Base-by-base conservation (phyloP, 371 early-diverging fungal genomes). In the Haplosporangium sp. region DNA sequence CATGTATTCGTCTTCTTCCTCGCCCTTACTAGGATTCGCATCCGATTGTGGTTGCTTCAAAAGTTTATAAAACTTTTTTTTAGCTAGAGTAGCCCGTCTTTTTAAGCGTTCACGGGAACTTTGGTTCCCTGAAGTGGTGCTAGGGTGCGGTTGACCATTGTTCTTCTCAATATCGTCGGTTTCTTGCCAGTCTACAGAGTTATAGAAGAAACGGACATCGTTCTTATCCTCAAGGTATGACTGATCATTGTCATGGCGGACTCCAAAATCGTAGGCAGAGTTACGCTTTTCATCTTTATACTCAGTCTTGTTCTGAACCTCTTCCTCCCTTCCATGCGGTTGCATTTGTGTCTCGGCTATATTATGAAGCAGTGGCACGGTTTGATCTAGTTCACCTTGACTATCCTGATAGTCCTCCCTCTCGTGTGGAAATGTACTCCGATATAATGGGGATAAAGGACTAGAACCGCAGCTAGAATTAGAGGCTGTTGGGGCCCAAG, bases 311-410 rank as follows among this genome's bases (percentile, higher is more conserved):
- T 61, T 17, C 0, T 65, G 39, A 1, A 6, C 71, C 11, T 50
- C 56, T 17, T 67, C 64, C n/a, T 76, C 77, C 37, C 68, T 64
- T 55, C 67, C 78, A 55, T 77, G 73, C 13, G 72, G 72, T 52
- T 50, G 61, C 37, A 58, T 63, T 10, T 70, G 71, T n/a, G 64
- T 55, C 19, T 58, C 60, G 1, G 53, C 64, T 55, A 59, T 73
- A 20, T 64, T 64, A 7, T 50, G 58, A 37, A 63, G 63, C 0
- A 34, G 13, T 17, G 58, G 58, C 20, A 53, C 65, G 3, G 52
- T 40, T 3, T 53, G 40, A 38, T 44, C 45, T 8, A 42, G 8
- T 0, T 55, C 55, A 9, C 34, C 55, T 35, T 55, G 55, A 15
- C 34, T 55, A 34, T 39, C 60, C 5, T 35, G 47, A 0, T 66